phyloP scores from a whole-genome alignment of 768 basidiomycete genomes.

The Suillus decipiens region DNA sequence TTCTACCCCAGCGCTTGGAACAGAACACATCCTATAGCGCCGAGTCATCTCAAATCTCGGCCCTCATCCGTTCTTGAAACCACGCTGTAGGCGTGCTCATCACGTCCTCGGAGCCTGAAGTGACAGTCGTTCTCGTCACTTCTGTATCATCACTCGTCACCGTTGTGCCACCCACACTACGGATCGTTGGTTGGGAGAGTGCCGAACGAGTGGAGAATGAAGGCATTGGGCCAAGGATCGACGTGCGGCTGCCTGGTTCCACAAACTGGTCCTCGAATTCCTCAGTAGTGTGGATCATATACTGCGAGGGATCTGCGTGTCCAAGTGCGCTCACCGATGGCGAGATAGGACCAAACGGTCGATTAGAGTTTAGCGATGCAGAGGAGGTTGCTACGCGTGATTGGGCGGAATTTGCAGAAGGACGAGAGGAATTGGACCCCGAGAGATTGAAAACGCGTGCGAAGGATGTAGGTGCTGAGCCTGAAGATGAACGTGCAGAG shows the following conservation, averaged over 20 bases:
- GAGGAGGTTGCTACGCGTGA: constrained; percentile 42
- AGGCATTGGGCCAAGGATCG: constrained; percentile 35
- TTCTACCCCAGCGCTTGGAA: constrained; percentile 4
- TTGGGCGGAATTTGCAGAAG: constrained; percentile 38
- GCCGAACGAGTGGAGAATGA: constrained; percentile 29
- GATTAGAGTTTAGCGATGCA: constrained; percentile 45
- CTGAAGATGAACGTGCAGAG: constrained; percentile 44
- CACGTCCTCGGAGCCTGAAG: constrained; percentile 10
- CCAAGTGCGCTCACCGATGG: constrained; percentile 57
- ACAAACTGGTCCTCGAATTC: constrained; percentile 3
- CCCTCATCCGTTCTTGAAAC: constrained; percentile 1
- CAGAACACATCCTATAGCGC: neutral
- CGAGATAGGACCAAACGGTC: constrained; percentile 41
- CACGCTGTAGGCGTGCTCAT: neutral
- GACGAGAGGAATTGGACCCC: constrained; percentile 58
- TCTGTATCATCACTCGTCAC: constrained; percentile 32
- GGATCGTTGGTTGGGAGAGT: constrained; percentile 30
- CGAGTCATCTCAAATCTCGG: constrained; percentile 1
- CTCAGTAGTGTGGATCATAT: constrained; percentile 7
- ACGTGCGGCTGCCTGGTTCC: constrained; percentile 23
- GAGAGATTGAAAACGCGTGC: constrained; percentile 43
- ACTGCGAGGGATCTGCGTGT: constrained; percentile 16
- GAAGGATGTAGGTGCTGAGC: constrained; percentile 54
- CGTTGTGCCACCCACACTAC: constrained; percentile 33
- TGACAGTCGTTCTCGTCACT: constrained; percentile 24